Evolutionary conservation across 2,329 filamentous ascomycete genomes (phyloP).

Genomic region (Rutstroemia sp.): DNA sequence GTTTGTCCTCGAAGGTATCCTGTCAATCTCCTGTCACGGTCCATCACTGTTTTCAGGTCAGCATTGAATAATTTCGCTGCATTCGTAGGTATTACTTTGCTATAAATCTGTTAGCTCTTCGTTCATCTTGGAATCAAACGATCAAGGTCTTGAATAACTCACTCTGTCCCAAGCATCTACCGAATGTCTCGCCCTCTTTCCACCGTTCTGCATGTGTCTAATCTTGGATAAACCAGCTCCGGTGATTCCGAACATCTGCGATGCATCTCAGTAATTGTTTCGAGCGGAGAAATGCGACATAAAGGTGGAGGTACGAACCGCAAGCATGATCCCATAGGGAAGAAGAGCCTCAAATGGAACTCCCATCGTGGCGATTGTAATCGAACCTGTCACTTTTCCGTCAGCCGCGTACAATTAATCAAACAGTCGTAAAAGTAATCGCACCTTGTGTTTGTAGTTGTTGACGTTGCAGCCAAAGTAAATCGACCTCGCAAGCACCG

Average conservation of each 20-base stretch:
- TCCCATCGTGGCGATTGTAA: conserved; percentile 29
- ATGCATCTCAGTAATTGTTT: conserved; percentile 14
- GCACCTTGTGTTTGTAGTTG: conserved; percentile 19
- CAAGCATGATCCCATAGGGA: conserved; percentile 35
- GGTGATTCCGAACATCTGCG: conserved; percentile 35
- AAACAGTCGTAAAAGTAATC: background rate
- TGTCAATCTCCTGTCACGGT: conserved; percentile 35
- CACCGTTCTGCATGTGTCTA: conserved; percentile 33
- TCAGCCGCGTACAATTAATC: background rate
- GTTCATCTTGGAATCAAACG: conserved; percentile 4
- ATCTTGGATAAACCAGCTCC: conserved; percentile 33
- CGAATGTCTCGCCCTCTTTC: conserved; percentile 33
- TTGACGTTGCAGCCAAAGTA: conserved; percentile 14
- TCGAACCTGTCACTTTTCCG: conserved; percentile 17
- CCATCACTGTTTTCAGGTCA: conserved; percentile 33
- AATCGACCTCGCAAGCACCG: conserved; percentile 7
- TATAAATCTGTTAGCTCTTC: conserved; percentile 21
- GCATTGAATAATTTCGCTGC: background rate
- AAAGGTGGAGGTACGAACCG: conserved; percentile 25
- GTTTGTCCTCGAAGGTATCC: conserved; percentile 34
- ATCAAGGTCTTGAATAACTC: conserved; percentile 12
- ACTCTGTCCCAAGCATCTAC: conserved; percentile 36
- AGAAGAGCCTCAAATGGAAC: conserved; percentile 36
- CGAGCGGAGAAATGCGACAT: background rate
- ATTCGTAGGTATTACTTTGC: conserved; percentile 28